Conservation (phyloP, 75 land plant species). For the Isoetes taiwanensis region DNA sequence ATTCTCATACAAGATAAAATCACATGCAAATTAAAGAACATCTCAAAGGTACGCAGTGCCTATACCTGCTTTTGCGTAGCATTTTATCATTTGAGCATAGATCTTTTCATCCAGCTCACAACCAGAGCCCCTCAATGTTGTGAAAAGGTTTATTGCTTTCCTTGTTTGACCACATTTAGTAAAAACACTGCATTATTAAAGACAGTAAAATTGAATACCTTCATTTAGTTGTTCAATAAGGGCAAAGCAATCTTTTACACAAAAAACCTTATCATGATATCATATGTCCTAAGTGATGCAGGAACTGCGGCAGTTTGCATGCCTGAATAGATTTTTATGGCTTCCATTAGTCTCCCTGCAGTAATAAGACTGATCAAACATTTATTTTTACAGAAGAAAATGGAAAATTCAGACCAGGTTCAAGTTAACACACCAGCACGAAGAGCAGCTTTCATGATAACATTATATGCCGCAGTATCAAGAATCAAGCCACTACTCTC, state of each 20-base stretch:
- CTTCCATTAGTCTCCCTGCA: constrained; percentile 44
- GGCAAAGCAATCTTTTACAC: too few relatives aligned
- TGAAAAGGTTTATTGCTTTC: constrained; percentile 56
- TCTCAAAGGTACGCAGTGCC: neutral
- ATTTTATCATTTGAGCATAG: constrained; percentile 60
- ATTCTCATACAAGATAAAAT: neutral
- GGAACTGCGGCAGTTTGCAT: too few relatives aligned
- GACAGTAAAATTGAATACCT: neutral
- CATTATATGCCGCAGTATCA: constrained; percentile 79
- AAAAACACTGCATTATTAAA: constrained; percentile 50
- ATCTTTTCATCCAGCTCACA: constrained; percentile 57
- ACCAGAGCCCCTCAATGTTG: constrained; percentile 28
- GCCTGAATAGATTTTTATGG: too few relatives aligned
- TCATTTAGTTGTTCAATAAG: too few relatives aligned
- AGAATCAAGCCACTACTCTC: constrained; percentile 31
- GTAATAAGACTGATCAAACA: neutral
- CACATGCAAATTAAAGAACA: neutral
- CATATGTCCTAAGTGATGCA: too few relatives aligned
- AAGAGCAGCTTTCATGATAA: constrained; percentile 70
- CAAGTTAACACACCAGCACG: constrained; percentile 39
- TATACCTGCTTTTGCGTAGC: constrained; percentile 74
- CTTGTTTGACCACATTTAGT: constrained; percentile 44
- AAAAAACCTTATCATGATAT: too few relatives aligned
- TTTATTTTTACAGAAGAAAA: neutral
- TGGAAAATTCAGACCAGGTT: neutral